Conservation (phyloP, 2,329 filamentous ascomycete genomes). For the Tolypocladium sp. region DNA sequence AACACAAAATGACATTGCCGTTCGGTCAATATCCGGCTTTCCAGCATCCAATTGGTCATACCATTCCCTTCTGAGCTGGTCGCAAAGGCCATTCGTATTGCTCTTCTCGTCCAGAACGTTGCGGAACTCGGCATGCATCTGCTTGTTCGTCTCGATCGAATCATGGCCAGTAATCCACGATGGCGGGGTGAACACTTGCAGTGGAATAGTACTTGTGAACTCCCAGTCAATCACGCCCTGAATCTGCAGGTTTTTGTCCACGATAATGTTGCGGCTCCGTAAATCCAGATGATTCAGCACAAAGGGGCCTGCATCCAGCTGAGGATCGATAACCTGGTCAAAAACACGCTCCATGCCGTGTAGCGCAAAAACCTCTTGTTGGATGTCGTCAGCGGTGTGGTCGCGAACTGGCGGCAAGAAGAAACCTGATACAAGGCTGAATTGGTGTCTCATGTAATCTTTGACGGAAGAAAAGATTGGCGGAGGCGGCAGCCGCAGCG, state of each 20-base stretch:
- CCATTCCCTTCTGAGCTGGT: constrained; percentile 7
- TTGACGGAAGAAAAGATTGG: background rate
- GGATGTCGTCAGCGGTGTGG: constrained; percentile 4
- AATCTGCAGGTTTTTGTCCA: constrained; percentile 12
- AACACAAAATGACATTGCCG: constrained; percentile 6
- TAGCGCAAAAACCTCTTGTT: constrained; percentile 8
- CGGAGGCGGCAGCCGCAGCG: background rate
- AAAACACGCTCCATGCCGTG: constrained; percentile 8
- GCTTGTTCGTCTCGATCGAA: background rate
- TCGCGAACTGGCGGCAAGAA: constrained; percentile 2
- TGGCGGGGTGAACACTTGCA: constrained; percentile 8
- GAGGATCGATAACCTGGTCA: constrained; percentile 5
- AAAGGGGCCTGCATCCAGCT: constrained; percentile 8
- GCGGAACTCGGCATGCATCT: constrained; percentile 6
- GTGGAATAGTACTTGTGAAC: constrained; percentile 10
- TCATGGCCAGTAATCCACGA: constrained; percentile 11
- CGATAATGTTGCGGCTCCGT: constrained; percentile 13
- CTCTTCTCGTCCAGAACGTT: constrained; percentile 6
- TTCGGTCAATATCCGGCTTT: background rate
- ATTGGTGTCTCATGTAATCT: background rate
- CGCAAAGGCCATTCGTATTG: background rate
- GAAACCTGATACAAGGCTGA: background rate
- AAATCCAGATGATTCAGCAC: constrained; percentile 14
- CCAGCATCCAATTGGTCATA: constrained; percentile 2
- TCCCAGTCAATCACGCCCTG: constrained; percentile 18